These are phyloP conservation scores for Acer campestre DNA, from an alignment of 345 rosid genomes.

Conservation along the genomic window DNA sequence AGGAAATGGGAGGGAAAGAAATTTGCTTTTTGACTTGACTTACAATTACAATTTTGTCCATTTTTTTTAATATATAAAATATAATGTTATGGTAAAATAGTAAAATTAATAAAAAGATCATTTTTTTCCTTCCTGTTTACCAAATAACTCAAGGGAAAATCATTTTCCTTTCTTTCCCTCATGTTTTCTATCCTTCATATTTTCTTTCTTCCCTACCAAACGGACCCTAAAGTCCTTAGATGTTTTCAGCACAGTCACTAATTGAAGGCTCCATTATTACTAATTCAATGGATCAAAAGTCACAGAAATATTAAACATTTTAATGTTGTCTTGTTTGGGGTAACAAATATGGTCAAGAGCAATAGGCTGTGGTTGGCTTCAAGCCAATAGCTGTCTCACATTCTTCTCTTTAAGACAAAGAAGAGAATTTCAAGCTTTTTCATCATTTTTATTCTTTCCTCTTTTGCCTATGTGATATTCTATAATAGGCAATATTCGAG, in stretches of 20 bases:
- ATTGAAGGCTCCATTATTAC: not conserved
- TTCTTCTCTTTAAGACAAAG: constrained; percentile 16
- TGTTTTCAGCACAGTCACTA: not conserved
- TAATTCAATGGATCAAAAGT: not conserved
- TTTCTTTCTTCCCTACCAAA: no score
- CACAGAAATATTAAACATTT: no score
- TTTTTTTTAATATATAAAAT: no score
- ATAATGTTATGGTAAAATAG: no score
- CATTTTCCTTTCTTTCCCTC: no score
- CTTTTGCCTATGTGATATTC: not conserved
- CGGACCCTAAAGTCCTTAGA: not conserved
- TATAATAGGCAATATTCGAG: not conserved
- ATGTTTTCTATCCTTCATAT: no score
- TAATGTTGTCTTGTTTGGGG: not conserved
- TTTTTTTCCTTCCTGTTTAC: no score
- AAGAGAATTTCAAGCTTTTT: constrained; percentile 12
- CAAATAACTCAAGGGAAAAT: no score
- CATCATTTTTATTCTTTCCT: not conserved
- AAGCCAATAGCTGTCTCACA: not conserved
- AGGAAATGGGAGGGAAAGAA: no score
- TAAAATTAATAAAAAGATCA: no score
- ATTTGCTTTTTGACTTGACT: no score
- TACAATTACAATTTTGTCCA: no score
- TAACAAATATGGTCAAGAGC: not conserved
- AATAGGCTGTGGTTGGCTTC: not conserved